Evolutionary conservation across 75 land plant species (phyloP).

Genomic region (Larix kaempferi): DNA sequence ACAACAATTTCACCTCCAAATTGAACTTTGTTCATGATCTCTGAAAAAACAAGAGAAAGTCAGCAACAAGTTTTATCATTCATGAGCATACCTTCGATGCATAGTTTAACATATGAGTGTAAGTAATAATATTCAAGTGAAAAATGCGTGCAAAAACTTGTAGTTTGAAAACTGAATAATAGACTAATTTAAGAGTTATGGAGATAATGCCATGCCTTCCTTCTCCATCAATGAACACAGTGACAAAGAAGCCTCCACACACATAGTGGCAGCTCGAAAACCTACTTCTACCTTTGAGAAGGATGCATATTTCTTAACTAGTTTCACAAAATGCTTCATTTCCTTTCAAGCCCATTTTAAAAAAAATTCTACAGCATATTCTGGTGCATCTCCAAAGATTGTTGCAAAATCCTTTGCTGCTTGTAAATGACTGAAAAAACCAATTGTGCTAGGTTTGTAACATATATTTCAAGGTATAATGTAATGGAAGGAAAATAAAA

Average conservation of each 20-base stretch:
- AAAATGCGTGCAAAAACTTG: too few relatives aligned
- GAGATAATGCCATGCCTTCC: constrained; percentile 28
- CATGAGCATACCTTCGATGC: background rate
- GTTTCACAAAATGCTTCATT: constrained; percentile 29
- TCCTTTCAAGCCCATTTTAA: constrained; percentile 53
- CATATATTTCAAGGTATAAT: constrained; percentile 23
- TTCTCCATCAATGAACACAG: constrained; percentile 47
- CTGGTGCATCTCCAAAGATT: constrained; percentile 44
- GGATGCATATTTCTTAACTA: constrained; percentile 31
- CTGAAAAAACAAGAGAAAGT: background rate
- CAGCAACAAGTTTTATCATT: background rate
- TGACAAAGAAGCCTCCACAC: constrained; percentile 36
- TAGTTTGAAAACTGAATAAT: too few relatives aligned
- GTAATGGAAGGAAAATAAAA: constrained; percentile 35
- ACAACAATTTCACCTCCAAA: background rate
- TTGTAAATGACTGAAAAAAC: constrained; percentile 60
- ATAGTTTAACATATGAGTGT: too few relatives aligned
- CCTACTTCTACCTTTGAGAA: constrained; percentile 34
- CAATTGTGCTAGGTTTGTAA: constrained; percentile 43
- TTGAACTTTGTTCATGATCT: background rate
- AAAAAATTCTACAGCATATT: constrained; percentile 52
- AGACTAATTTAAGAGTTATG: constrained; percentile 34
- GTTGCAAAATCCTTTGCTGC: constrained; percentile 50
- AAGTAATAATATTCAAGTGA: too few relatives aligned
- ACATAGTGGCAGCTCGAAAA: constrained; percentile 39